Base-by-base conservation (phyloP, 1,284 basidiomycete genomes). In the Ustilago tritici region DNA sequence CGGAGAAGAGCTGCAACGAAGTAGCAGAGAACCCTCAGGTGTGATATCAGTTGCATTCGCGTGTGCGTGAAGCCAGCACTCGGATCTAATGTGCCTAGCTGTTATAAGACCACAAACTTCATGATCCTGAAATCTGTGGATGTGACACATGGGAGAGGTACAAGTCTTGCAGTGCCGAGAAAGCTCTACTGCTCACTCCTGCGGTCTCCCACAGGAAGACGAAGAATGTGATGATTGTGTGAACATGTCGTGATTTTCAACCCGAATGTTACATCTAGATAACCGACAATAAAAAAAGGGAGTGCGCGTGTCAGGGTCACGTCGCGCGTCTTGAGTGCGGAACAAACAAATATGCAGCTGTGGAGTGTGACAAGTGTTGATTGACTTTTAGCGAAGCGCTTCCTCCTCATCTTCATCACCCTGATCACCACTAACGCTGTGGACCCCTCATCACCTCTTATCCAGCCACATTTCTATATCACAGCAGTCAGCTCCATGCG, bases 321-420 rank as follows among this genome's bases (percentile, higher is more conserved):
- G 66, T 69, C 66, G 66, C 60, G 60, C 52, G 40, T 54, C 36
- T 36, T 46, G 40, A 34, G 60, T 28, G 56, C 47, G 40, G 41
- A 38, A 28, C 40, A 35, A 50, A 49, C 15, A 56, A 52, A 46
- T 19, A 58, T 53, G 53, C 35, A 54, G 41, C 34, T 47, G 40
- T 47, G 32, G 56, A 59, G 63, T 50, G 56, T 49, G 46, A 5
- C 52, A 40, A 31, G 54, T 56, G 54, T 56, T 56, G 54, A 12
- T 66, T 66, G 52, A 35, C 52, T 47, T 56, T 43, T 46, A 50
- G 4, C 49, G 28, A 50, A 50, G n/a, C 40, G 28, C 15, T 57
- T 14, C 1, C 40, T 57, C 32, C n/a, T 59, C 17, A n/a, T 38
- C 56, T 11, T n/a, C 57, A 59, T 40, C 40, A 43, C 41, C 34